phyloP scores from a whole-genome alignment of 495 filamentous ascomycete genomes.

The Lepidopterella palustris region DNA sequence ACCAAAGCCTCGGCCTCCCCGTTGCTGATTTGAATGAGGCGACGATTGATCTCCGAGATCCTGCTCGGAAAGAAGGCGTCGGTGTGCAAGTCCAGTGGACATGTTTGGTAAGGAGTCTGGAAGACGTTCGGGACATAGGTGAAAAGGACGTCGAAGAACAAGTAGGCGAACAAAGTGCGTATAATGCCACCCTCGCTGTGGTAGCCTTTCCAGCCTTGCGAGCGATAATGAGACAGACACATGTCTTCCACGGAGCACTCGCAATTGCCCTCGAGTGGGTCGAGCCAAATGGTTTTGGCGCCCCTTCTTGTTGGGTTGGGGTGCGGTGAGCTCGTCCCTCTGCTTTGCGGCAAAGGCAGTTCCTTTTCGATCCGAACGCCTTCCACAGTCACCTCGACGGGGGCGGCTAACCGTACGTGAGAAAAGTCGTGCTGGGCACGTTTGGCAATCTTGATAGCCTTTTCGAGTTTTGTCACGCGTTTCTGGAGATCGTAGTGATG shows the following conservation, averaged over 20 bases:
- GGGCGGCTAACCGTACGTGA: slow-evolving; percentile 67
- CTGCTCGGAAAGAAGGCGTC: slow-evolving; percentile 87
- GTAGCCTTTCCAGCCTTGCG: slow-evolving; percentile 86
- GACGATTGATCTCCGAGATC: slow-evolving; percentile 80
- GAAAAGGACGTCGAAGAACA: slow-evolving; percentile 93
- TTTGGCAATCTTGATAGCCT: slow-evolving; percentile 71
- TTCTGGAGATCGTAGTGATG: slow-evolving; percentile 95
- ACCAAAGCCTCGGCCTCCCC: slow-evolving; percentile 58
- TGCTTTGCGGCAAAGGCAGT: neutral
- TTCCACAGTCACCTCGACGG: slow-evolving; percentile 64
- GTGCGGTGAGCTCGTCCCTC: slow-evolving; percentile 19
- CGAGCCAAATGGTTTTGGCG: slow-evolving; percentile 81
- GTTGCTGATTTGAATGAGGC: slow-evolving; percentile 66
- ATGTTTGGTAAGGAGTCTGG: slow-evolving; percentile 89
- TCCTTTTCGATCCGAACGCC: slow-evolving; percentile 67
- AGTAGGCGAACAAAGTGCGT: slow-evolving; percentile 80
- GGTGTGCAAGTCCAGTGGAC: slow-evolving; percentile 85
- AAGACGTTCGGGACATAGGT: slow-evolving; percentile 94
- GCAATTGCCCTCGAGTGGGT: slow-evolving; percentile 53
- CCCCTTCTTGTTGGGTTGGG: slow-evolving; percentile 39
- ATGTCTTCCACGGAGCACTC: slow-evolving; percentile 85
- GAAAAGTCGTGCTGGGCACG: slow-evolving; percentile 89
- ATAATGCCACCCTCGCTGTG: slow-evolving; percentile 88
- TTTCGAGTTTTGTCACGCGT: slow-evolving; percentile 83
- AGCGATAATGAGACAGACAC: slow-evolving; percentile 81